phyloP scores from a whole-genome alignment of 108 stramenopile genomes.

The Fistulifera solaris region DNA sequence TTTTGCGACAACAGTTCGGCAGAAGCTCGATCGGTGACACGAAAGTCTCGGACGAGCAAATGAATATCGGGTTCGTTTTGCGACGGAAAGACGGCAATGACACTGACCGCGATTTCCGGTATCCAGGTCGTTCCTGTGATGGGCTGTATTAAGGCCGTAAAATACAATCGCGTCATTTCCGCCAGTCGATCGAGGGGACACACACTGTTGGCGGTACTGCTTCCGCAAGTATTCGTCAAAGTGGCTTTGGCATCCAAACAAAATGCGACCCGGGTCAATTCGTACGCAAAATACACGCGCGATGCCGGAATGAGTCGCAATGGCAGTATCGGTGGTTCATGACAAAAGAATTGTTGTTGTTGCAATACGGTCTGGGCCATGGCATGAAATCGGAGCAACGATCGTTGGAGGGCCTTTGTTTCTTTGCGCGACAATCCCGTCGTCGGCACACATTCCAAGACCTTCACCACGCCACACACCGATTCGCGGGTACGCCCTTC shows the following conservation, averaged over 20 bases:
- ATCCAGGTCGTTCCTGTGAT: conserved; percentile 33
- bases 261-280: conserved; percentile 72
- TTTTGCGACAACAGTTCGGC: conserved; percentile 33
- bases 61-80: conserved; percentile 35
- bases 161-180: conserved; percentile 47
- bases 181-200: conserved; percentile 65
- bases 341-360: conserved; percentile 21
- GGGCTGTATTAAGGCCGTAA: conserved; percentile 51
- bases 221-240: conserved; percentile 27
- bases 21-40: conserved; percentile 41
- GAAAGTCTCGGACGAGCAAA: conserved; percentile 64
- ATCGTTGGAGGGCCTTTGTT: conserved; percentile 23
- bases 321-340: conserved; percentile 58
- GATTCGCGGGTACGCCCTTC: conserved; percentile 1
- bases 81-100: conserved; percentile 62
- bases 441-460: conserved; percentile 57
- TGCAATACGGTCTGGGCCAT: conserved; percentile 19
- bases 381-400: conserved; percentile 46
- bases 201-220: conserved; percentile 6
- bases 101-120: conserved; percentile 56
- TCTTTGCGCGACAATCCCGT: conserved; percentile 18
- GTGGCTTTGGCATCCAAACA: conserved; percentile 73
- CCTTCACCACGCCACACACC: conserved; percentile 47
- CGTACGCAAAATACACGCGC: conserved; percentile 64
- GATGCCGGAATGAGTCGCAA: conserved; percentile 51